Evolutionary conservation across 2,329 filamentous ascomycete genomes (phyloP), one percentile per base, ranked within the genome.

Genomic region (Venturia asperata): DNA sequence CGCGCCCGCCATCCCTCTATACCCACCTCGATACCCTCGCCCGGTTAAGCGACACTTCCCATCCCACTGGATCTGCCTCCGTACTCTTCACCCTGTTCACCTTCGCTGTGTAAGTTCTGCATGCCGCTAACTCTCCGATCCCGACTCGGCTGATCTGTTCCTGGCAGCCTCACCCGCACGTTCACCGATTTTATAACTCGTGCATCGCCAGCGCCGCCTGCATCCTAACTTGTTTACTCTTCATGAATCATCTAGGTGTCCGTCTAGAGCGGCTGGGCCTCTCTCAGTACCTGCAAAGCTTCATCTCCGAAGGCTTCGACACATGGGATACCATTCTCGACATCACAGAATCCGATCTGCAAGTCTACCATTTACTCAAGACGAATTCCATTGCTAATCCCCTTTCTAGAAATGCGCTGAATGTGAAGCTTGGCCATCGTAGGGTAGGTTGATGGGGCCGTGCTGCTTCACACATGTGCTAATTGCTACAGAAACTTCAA

Each of bases 291-390:
- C 83, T 90, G 67, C 82, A 87, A 69, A 77, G 81, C 65, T 90
- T 94, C 70, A 74, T 90, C 55, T 85, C 90, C 64, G 89, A 93
- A 76, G 90, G 90, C 3, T 94, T 94, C 74, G 90, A 94, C 74
- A 86, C 87, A 13, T 93, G 90, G 90, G 88, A 91, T 42, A 92
- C 87, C 0, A 87, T 93, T 65, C 80, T 92, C 62, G 90, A 93
- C 72, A 92, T 94, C 64, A 91, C 90, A 67, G 90, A 93, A 75
- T 89, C 88, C 30, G 90, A 94, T 72, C 80, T 94, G 88, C 91
- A 76, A 74, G 19, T 1, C 49, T 24, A 17, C 45, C 37, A 65
- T 21, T 49, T 24, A n/a, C n/a, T 13, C 30, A 34, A 34, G 30
- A 37, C 30, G 11, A 10, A 11, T n/a, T 58, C 15, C 0, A 5